A percentile compares a stretch with the other conserved stretches of the same genome.
These are phyloP conservation scores for Ophiocordyceps robertsii DNA, from an alignment of 2,329 filamentous ascomycete species.

Conservation along the genomic window DNA sequence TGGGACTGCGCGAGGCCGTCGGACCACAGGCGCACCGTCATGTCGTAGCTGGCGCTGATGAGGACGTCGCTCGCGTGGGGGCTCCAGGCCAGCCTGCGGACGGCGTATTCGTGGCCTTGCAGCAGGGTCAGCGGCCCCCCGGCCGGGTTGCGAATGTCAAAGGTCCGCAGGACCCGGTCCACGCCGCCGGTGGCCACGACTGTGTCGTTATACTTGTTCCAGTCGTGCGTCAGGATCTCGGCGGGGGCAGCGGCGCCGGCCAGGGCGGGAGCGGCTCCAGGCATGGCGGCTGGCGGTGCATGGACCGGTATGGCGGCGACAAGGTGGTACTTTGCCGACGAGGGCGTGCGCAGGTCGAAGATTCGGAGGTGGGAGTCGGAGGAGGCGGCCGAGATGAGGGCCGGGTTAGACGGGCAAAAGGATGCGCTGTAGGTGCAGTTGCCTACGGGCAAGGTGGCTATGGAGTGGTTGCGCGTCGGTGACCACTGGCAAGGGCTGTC, in stretches of 20 bases:
- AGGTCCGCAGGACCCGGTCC: conserved; percentile 74
- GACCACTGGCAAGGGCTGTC: conserved; percentile 51
- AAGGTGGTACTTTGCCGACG: conserved; percentile 78
- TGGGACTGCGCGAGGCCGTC: conserved; percentile 44
- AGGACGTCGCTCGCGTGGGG: conserved; percentile 85
- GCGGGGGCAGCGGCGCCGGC: conserved; percentile 43
- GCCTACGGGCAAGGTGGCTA: conserved; percentile 80
- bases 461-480: conserved; percentile 57
- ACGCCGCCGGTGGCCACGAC: conserved; percentile 82
- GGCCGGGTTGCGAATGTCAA: conserved; percentile 70
- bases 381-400: conserved; percentile 74
- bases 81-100: conserved; percentile 78
- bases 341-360: conserved; percentile 81
- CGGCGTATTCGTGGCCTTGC: conserved; percentile 80
- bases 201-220: conserved; percentile 92
- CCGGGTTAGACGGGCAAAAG: conserved; percentile 79
- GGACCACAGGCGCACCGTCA: conserved; percentile 91
- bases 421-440: conserved; percentile 89
- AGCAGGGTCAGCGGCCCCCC: conserved; percentile 62
- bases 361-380: conserved; percentile 81
- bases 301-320: conserved; percentile 75
- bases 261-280: conserved; percentile 25
- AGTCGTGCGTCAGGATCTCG: conserved; percentile 89
- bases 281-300: no score
- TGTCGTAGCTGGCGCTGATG: conserved; percentile 87